Conservation (phyloP, 2,329 filamentous ascomycete species). For the Fusarium neocosmosporiellum region DNA sequence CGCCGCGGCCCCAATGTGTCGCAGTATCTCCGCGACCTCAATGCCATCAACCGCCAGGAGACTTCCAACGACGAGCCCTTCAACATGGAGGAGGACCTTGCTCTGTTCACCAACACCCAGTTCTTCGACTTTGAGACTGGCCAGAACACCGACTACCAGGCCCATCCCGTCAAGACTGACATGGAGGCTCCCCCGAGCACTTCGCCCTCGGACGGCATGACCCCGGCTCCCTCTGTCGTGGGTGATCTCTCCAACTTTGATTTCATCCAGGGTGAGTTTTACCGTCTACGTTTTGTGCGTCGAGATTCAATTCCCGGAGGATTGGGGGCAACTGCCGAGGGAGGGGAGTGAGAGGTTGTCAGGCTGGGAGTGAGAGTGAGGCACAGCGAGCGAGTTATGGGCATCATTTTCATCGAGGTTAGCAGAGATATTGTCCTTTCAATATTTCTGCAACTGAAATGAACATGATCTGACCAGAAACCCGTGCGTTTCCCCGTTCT, state of each 20-base stretch:
- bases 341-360: not conserved
- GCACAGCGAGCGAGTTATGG: not conserved
- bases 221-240: constrained; percentile 54
- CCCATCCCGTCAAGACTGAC: constrained; percentile 59
- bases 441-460: not conserved
- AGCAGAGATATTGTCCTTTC: constrained; percentile 2
- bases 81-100: constrained; percentile 77
- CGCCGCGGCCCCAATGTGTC: constrained; percentile 88
- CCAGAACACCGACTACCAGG: constrained; percentile 68
- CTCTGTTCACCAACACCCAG: constrained; percentile 83
- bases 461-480: not conserved
- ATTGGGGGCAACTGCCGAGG: not conserved
- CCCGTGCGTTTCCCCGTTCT: constrained; percentile 6
- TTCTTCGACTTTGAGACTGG: constrained; percentile 82
- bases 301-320: not conserved
- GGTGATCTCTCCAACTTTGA: constrained; percentile 61
- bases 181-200: constrained; percentile 48
- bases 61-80: constrained; percentile 65
- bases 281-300: constrained; percentile 1
- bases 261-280: constrained; percentile 62
- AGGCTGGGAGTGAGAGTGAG: not conserved
- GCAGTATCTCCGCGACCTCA: constrained; percentile 88
- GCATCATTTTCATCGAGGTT: not conserved
- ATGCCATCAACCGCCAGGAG: constrained; percentile 75
- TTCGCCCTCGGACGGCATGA: constrained; percentile 52